Conservation (phyloP, 768 basidiomycete species). For the Collybiopsis confluens region DNA sequence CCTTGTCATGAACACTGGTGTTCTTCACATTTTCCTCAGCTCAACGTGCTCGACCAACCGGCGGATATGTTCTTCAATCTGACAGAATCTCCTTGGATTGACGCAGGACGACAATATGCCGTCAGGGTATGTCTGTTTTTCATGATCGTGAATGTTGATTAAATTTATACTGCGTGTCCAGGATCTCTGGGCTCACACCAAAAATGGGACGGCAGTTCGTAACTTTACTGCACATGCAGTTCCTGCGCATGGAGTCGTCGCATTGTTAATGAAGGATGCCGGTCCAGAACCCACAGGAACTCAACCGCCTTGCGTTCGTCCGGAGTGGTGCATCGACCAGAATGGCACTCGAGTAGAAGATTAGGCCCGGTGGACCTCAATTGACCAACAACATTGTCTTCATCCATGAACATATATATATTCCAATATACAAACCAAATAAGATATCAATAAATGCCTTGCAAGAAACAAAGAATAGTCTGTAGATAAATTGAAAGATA, state of each 20-base stretch:
- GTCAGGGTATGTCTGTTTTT: conserved; percentile 44
- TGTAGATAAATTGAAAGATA: conserved; percentile 8
- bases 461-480: not conserved
- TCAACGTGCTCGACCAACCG: conserved; percentile 55
- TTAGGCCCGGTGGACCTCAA: no score
- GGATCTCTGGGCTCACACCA: conserved; percentile 72
- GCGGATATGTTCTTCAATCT: conserved; percentile 58
- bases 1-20: not conserved
- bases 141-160: not conserved
- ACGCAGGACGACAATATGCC: conserved; percentile 61
- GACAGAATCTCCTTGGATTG: conserved; percentile 68
- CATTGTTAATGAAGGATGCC: conserved; percentile 59
- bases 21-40: conserved; percentile 26
- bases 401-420: no score
- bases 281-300: conserved; percentile 61
- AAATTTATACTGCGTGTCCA: conserved; percentile 17
- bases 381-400: no score
- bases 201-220: conserved; percentile 63
- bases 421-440: no score
- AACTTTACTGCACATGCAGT: conserved; percentile 51
- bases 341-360: conserved; percentile 43
- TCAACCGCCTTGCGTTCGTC: conserved; percentile 52
- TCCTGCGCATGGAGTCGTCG: conserved; percentile 67
- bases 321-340: conserved; percentile 55
- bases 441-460: not conserved